Evolutionary conservation across 768 basidiomycete genomes (phyloP), one percentile per base, ranked within the genome.

Genomic region (Mrakia blollopis): DNA sequence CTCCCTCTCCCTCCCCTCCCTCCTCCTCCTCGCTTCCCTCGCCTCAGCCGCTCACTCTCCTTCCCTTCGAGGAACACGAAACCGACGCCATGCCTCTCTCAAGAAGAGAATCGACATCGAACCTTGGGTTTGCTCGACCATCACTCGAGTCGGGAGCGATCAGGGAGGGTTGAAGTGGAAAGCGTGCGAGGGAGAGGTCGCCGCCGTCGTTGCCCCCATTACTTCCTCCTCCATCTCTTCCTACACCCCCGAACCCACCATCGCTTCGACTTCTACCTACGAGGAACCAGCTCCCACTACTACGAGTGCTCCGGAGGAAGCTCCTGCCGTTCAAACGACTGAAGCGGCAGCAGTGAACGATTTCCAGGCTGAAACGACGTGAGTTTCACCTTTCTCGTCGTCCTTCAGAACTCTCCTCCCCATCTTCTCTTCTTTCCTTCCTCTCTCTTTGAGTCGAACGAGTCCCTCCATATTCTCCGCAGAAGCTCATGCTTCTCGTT

Each of bases 211-310:
- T 35, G 61, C n/a, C 32, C 11, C 63, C 39, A 13, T 35, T 23
- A 37, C 35, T 14, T 68, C 65, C 39, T n/a, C 65, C 39, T 14
- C 18, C 65, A 39, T 25, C 23, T 37, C 35, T 18, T 35, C 65
- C 37, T 35, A 41, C 37, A 10, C 9, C 9, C 37, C 39, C 10
- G 37, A 37, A 37, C 30, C 35, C 2, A 16, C 62, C 4, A 30
- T 30, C 62, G 10, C 62, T 2, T 35, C 32, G 10, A 65, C 61
- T 13, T 30, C 32, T 9, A 18, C n/a, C 61, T 62, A n/a, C n/a
- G 28, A 62, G n/a, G 63, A 65, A 30, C 30, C 63, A 23, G 65
- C 65, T n/a, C 65, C 65, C n/a, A 41, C 65, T n/a, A 44, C 37
- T 18, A 68, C 37, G 7, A 39, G 3, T 32, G 11, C 47, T 21